These are phyloP conservation scores for Candida sanyiensis DNA, from an alignment of 805 yeast species.

Conservation along the genomic window DNA sequence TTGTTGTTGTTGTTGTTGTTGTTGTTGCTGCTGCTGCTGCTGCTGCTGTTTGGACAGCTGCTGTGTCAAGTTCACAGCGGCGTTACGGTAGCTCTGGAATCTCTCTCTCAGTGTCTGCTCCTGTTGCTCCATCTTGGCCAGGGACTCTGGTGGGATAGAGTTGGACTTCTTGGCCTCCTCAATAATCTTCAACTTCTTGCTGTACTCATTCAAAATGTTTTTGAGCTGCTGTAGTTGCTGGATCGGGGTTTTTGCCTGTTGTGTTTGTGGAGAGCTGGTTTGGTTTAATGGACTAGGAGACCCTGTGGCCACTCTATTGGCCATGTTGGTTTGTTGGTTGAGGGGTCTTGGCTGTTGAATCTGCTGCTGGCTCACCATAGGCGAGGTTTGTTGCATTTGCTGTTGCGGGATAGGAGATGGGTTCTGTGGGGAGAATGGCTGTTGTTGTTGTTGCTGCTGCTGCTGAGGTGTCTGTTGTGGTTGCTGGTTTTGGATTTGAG, in stretches of 20 bases:
- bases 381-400: conserved; percentile 4
- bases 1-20: too few relatives aligned
- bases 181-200: conserved; percentile 44
- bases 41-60: conserved; percentile 8
- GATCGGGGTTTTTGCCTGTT: conserved; percentile 13
- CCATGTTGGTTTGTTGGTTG: not conserved
- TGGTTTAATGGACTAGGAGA: conserved; percentile 20
- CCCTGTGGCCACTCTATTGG: conserved; percentile 10
- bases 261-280: conserved; percentile 9
- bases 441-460: conserved; percentile 21
- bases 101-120: conserved; percentile 42
- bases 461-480: too few relatives aligned
- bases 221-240: conserved; percentile 40
- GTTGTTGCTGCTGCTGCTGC: too few relatives aligned
- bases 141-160: conserved; percentile 39
- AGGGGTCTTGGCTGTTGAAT: conserved; percentile 23
- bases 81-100: conserved; percentile 44
- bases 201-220: conserved; percentile 42
- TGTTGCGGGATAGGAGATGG: conserved; percentile 16
- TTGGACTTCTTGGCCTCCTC: conserved; percentile 42
- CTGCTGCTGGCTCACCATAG: conserved; percentile 4
- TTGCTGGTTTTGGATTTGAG: conserved; percentile 20
- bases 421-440: not conserved
- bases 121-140: conserved; percentile 41
- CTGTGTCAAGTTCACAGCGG: conserved; percentile 31